Evolutionary conservation across 768 basidiomycete species (phyloP).

Genomic region (Termitomyces sp.): DNA sequence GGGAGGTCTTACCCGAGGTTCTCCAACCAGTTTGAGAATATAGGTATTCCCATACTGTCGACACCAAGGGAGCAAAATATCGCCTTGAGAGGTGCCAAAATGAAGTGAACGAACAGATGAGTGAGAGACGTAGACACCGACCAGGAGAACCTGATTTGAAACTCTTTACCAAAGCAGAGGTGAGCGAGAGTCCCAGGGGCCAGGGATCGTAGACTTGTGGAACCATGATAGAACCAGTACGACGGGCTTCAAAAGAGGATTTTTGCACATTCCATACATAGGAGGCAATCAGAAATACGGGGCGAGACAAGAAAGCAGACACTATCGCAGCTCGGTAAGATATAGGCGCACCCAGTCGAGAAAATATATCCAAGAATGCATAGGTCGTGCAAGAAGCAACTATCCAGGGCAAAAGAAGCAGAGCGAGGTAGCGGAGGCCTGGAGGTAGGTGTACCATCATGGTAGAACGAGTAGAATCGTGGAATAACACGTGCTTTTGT

Average conservation of each 20-base stretch:
- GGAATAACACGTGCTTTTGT: background rate
- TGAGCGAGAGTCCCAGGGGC: slow-evolving; percentile 31
- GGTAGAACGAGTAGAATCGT: background rate
- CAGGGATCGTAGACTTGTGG: slow-evolving; percentile 27
- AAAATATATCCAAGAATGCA: slow-evolving; percentile 1
- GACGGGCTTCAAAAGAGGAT: background rate
- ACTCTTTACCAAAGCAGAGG: slow-evolving; percentile 18
- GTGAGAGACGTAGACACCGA: slow-evolving; percentile 4
- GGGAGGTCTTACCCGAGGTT: slow-evolving; percentile 22
- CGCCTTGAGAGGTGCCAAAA: slow-evolving; percentile 15
- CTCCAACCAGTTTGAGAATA: slow-evolving; percentile 22
- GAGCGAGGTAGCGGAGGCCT: slow-evolving; percentile 7
- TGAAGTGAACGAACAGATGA: background rate
- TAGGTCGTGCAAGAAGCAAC: background rate
- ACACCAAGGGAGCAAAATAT: slow-evolving; percentile 21
- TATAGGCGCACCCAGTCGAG: background rate
- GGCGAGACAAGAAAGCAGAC: slow-evolving; percentile 6
- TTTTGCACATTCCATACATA: background rate
- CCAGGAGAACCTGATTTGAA: slow-evolving; percentile 22
- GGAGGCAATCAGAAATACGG: background rate
- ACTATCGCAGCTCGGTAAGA: background rate
- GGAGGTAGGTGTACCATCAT: slow-evolving; percentile 1
- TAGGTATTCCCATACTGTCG: slow-evolving; percentile 20
- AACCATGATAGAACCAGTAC: slow-evolving; percentile 25
- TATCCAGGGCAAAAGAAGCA: slow-evolving; percentile 1